Evolutionary conservation across 2,329 filamentous ascomycete genomes (phyloP), one percentile per base, ranked within the genome.

Genomic region (Ophiostoma tasmaniense): DNA sequence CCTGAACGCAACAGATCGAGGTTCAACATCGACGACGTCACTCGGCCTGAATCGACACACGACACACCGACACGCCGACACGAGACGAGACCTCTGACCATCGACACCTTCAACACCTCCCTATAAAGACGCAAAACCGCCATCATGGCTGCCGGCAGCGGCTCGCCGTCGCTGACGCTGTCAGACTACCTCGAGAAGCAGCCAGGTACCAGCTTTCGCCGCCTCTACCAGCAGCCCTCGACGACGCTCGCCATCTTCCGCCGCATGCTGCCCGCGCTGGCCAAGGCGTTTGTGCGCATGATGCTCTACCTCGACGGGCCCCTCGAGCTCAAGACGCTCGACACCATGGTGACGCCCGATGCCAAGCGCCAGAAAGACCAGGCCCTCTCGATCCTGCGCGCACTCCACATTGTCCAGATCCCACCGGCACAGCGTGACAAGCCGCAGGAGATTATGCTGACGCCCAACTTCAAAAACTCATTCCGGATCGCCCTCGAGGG

Each of bases 251-350:
- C 95, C 73, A 93, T 99, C 75, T 98, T 98, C 78, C 88, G 95
- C 74, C 93, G 95, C 81, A 97, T 99, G 93, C 86, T 99, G 70
- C 92, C 95, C 70, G 91, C 96, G 76, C 81, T 98, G 71, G 94
- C 95, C 74, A 98, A 99, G 84, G 92, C 89, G 20, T 90, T 99
- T 75, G 94, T 99, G 71, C 97, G 97, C 90, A 91, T 91, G 52
- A 88, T 99, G 75, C 87, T 99, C 3, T 99, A 97, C 81, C 90
- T 96, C 81, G 91, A 92, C 55, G 84, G 86, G 13, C 91, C 95
- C 0, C 86, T 98, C 72, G 85, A 87, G 1, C 85, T 92, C n/a
- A 82, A 87, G 72, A 90, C 96, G 75, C 85, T 99, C 70, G 93
- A 98, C 74, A 81, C 86, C 59, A 97, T 94, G 92, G 89, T 97